These are phyloP conservation scores for Clonostachys chloroleuca DNA, from an alignment of 2,329 filamentous ascomycete species.

Conservation along the genomic window DNA sequence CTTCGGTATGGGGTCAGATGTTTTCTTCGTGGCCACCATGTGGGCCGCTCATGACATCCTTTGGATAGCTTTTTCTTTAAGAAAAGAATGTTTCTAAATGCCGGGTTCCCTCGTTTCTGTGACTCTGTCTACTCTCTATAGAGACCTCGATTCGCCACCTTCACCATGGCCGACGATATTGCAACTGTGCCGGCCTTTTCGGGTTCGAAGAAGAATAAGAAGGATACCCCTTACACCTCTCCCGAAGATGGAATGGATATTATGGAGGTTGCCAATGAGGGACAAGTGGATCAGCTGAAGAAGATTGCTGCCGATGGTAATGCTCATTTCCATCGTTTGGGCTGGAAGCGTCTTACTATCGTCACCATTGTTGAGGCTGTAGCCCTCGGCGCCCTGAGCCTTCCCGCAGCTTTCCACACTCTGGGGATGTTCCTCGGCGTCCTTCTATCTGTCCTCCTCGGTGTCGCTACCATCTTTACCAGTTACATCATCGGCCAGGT, in stretches of 20 bases:
- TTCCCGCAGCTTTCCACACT: slow-evolving; percentile 45
- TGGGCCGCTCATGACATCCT: too few species aligned
- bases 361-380: slow-evolving; percentile 54
- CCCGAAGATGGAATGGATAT: slow-evolving; percentile 16
- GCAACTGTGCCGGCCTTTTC: too few species aligned
- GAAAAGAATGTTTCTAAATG: too few species aligned
- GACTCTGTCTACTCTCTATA: too few species aligned
- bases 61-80: too few species aligned
- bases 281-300: too few species aligned
- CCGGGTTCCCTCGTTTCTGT: too few species aligned
- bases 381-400: slow-evolving; percentile 45
- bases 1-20: too few species aligned
- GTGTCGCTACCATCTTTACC: slow-evolving; percentile 42
- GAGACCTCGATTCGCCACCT: too few species aligned
- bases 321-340: slow-evolving; percentile 46
- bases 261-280: slow-evolving; percentile 8
- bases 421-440: slow-evolving; percentile 49
- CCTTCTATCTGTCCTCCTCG: slow-evolving; percentile 33
- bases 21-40: too few species aligned
- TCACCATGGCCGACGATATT: too few species aligned
- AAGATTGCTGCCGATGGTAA: slow-evolving; percentile 21
- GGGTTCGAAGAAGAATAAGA: too few species aligned
- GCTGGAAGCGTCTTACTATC: slow-evolving; percentile 52
- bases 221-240: not conserved
- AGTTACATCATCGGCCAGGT: slow-evolving; percentile 40